phyloP scores from a whole-genome alignment of 2,329 filamentous ascomycete species.

The Alternaria dauci region DNA sequence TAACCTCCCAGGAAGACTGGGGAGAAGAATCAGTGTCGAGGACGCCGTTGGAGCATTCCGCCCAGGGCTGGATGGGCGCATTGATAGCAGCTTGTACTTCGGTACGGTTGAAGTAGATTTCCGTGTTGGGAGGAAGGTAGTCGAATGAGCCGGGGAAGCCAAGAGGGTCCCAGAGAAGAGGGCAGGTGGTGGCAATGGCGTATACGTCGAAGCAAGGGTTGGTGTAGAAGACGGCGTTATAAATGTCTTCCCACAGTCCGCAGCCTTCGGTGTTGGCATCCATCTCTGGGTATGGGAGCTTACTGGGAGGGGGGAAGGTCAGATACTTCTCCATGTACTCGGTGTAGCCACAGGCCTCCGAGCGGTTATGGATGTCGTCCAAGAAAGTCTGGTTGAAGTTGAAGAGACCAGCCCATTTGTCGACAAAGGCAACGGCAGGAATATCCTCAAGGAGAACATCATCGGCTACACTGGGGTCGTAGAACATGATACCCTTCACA shows the following conservation, averaged over 20 bases:
- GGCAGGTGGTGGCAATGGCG: conserved; percentile 75
- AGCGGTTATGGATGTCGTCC: conserved; percentile 60
- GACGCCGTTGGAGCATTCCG: conserved; percentile 62
- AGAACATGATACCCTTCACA: conserved; percentile 73
- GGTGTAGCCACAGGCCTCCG: conserved; percentile 68
- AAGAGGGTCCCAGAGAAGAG: conserved; percentile 72
- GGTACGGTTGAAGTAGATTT: conserved; percentile 73
- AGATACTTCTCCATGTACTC: conserved; percentile 69
- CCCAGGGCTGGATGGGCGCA: conserved; percentile 66
- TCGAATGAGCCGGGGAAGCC: conserved; percentile 70
- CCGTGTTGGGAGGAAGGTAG: conserved; percentile 70
- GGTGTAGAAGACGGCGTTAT: conserved; percentile 60
- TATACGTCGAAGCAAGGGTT: conserved; percentile 87
- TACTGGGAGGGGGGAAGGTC: conserved; percentile 71
- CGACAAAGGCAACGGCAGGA: conserved; percentile 66
- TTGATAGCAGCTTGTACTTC: conserved; percentile 76
- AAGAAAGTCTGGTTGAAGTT: conserved; percentile 69
- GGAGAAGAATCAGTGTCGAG: conserved; percentile 61
- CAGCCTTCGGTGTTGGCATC: conserved; percentile 61
- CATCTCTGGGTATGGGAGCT: conserved; percentile 63
- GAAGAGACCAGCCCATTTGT: conserved; percentile 68
- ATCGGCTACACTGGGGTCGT: conserved; percentile 71
- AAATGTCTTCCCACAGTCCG: conserved; percentile 65
- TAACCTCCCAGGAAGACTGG: conserved; percentile 64
- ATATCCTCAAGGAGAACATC: conserved; percentile 61